Evolutionary conservation across 495 filamentous ascomycete genomes (phyloP).

Genomic region (Tricharina praecox): DNA sequence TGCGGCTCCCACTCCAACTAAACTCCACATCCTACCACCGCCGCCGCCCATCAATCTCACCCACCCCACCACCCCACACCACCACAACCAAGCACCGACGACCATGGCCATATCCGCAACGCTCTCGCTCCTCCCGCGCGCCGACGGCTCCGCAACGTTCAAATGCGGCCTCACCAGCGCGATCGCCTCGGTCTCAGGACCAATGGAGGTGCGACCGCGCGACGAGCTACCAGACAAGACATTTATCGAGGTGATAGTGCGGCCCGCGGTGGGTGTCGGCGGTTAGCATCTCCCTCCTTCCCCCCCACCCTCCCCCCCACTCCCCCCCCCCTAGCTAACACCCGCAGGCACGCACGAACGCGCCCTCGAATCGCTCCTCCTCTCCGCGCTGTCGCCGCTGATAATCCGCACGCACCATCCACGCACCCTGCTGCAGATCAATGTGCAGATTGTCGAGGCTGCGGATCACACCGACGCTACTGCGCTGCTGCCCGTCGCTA

Average conservation of each 20-base stretch:
- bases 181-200: constrained; percentile 73
- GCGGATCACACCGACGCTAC: constrained; percentile 33
- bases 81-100: no score
- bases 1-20: neutral
- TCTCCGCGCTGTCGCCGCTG: constrained; percentile 48
- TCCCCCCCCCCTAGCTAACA: constrained; percentile 25
- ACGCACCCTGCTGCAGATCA: constrained; percentile 48
- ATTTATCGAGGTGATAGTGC: constrained; percentile 72
- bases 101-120: constrained; percentile 5
- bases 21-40: neutral
- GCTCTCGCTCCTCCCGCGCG: constrained; percentile 37
- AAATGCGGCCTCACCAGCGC: constrained; percentile 62
- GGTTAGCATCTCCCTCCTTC: constrained; percentile 37
- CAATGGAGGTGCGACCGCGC: constrained; percentile 31
- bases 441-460: constrained; percentile 42
- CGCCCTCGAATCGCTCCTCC: constrained; percentile 53
- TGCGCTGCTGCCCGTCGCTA: constrained; percentile 27
- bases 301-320: constrained; percentile 28
- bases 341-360: constrained; percentile 47
- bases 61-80: neutral
- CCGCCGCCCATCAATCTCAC: neutral
- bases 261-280: constrained; percentile 69
- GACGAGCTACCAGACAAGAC: constrained; percentile 41
- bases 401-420: constrained; percentile 54
- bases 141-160: constrained; percentile 80